Conservation (phyloP, 148 eudicot genomes). For the Suaeda aralocaspica region DNA sequence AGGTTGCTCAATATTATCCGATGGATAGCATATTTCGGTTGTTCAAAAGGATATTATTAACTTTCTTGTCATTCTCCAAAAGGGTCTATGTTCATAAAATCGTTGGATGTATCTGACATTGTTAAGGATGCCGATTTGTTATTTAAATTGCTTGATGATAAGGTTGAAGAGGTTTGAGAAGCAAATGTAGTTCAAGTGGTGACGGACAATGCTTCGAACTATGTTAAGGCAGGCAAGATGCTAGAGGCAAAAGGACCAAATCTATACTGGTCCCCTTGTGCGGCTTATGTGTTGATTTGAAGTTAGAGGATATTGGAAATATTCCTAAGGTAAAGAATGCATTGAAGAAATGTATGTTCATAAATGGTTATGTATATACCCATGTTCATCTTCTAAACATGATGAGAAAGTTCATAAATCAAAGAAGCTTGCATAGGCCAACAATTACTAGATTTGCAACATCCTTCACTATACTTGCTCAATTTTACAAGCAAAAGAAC, state of each 20-base stretch:
- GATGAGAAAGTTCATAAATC: conserved; percentile 7
- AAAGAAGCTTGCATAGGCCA: conserved; percentile 12
- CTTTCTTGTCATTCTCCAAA: conserved; percentile 15
- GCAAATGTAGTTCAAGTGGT: conserved; percentile 20
- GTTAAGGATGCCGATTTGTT: conserved; percentile 12
- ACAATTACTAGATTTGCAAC: conserved; percentile 14
- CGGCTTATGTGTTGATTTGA: conserved; percentile 18
- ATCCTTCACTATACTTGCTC: conserved; percentile 18
- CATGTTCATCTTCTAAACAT: not conserved
- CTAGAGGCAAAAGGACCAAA: conserved; percentile 1
- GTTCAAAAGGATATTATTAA: conserved; percentile 11
- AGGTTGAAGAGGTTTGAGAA: conserved; percentile 14
- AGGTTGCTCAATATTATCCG: conserved; percentile 8
- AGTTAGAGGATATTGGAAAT: conserved; percentile 22
- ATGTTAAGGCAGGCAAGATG: conserved; percentile 13
- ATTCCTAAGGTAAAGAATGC: no score
- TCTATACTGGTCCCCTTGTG: conserved; percentile 18
- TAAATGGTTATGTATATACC: not conserved
- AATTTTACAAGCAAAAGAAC: conserved; percentile 6
- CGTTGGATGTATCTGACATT: conserved; percentile 6
- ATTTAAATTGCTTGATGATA: conserved; percentile 7
- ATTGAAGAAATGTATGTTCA: no score
- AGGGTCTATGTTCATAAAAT: conserved; percentile 11
- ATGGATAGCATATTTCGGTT: conserved; percentile 16
- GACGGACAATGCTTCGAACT: conserved; percentile 15